Evolutionary conservation across 2,329 filamentous ascomycete genomes (phyloP).

Genomic region (Trichoderma arundinaceum): DNA sequence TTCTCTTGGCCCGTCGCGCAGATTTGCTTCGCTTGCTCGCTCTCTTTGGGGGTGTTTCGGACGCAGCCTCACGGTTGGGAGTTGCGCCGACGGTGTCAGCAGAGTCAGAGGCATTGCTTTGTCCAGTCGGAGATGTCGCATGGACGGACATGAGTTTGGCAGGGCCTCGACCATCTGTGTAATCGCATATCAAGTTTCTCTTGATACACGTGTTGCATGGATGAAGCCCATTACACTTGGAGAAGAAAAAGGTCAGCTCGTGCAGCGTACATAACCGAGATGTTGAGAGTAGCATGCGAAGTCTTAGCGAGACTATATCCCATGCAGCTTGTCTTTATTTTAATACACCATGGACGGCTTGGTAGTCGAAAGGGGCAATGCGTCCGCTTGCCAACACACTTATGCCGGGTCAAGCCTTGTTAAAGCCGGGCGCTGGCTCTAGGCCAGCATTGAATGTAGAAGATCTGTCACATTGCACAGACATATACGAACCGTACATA

Average conservation of each 20-base stretch:
- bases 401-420: constrained; percentile 28
- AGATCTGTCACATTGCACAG: constrained; percentile 32
- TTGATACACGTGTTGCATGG: constrained; percentile 38
- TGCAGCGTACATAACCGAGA: constrained; percentile 28
- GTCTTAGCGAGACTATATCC: constrained; percentile 12
- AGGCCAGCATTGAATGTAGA: constrained; percentile 6
- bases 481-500: constrained; percentile 15
- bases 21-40: constrained; percentile 5
- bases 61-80: constrained; percentile 9
- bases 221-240: constrained; percentile 38
- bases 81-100: constrained; percentile 15
- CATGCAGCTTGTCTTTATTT: constrained; percentile 22
- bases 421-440: constrained; percentile 17
- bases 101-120: constrained; percentile 19
- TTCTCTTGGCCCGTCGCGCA: constrained; percentile 10
- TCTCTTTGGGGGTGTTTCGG: constrained; percentile 19
- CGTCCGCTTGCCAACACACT: constrained; percentile 29
- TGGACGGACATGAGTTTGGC: constrained; percentile 20
- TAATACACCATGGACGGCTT: constrained; percentile 7
- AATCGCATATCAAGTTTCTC: constrained; percentile 36
- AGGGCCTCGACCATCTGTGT: constrained; percentile 31
- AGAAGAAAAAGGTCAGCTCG: constrained; percentile 16
- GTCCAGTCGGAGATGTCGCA: constrained; percentile 18
- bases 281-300: constrained; percentile 22
- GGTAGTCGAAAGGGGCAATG: constrained; percentile 27